These are phyloP conservation scores for Candida pini DNA, from an alignment of 805 yeast species.

Conservation along the genomic window DNA sequence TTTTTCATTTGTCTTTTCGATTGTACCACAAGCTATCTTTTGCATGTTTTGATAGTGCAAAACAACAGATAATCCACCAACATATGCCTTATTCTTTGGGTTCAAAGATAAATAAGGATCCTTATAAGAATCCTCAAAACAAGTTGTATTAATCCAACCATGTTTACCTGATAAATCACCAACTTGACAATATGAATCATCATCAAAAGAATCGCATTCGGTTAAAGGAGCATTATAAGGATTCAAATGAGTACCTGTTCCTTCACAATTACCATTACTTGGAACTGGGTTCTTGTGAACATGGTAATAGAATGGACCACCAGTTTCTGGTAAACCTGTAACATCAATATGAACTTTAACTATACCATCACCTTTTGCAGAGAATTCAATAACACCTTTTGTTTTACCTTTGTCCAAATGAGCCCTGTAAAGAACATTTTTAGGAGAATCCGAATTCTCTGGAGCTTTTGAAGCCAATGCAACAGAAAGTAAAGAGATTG, in stretches of 20 bases:
- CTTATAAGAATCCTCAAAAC: constrained; percentile 55
- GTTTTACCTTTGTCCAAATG: constrained; percentile 43
- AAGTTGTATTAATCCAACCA: constrained; percentile 65
- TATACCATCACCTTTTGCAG: constrained; percentile 51
- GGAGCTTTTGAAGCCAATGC: constrained; percentile 43
- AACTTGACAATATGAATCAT: constrained; percentile 57
- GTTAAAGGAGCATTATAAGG: constrained; percentile 53
- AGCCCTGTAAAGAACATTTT: constrained; percentile 48
- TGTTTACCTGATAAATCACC: constrained; percentile 79
- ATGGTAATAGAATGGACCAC: constrained; percentile 68
- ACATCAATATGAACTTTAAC: constrained; percentile 66
- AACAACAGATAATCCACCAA: constrained; percentile 52
- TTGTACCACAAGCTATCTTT: constrained; percentile 60
- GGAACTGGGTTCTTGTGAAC: constrained; percentile 57
- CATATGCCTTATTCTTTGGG: constrained; percentile 47
- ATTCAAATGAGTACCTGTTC: constrained; percentile 54
- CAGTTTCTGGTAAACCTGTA: constrained; percentile 60
- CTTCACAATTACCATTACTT: constrained; percentile 45
- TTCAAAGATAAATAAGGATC: constrained; percentile 65
- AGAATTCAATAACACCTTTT: constrained; percentile 53
- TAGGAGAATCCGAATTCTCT: constrained; percentile 42
- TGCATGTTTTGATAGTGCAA: constrained; percentile 52
- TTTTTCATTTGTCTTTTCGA: constrained; percentile 30
- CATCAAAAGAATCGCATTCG: constrained; percentile 41
- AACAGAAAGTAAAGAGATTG: constrained; percentile 7